These are phyloP conservation scores for Erysimum pusillum DNA, from an alignment of 441 rosid genomes.

Conservation along the genomic window DNA sequence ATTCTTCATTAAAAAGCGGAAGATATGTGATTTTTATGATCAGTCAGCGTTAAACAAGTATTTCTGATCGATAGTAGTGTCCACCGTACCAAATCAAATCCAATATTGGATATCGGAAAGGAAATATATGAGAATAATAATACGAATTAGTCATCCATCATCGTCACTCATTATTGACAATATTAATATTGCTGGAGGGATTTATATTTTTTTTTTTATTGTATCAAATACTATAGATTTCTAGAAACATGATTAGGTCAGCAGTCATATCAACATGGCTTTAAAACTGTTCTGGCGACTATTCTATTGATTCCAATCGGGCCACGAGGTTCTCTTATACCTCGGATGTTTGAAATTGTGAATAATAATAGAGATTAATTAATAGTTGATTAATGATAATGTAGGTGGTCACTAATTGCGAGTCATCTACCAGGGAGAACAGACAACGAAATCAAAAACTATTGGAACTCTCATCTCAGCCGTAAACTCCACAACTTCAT, in stretches of 20 bases:
- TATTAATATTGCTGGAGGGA: no score
- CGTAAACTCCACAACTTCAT: slow-evolving; percentile 58
- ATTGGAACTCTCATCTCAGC: slow-evolving; percentile 87
- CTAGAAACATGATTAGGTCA: slow-evolving; percentile 25
- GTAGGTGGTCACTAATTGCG: slow-evolving; percentile 91
- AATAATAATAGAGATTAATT: not conserved
- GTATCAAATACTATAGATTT: not conserved
- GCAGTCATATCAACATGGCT: slow-evolving; percentile 7
- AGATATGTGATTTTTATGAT: not conserved
- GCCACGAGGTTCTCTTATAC: slow-evolving; percentile 26
- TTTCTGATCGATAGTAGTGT: not conserved
- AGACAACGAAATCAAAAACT: slow-evolving; percentile 89
- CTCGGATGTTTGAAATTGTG: not conserved
- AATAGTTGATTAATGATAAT: not conserved
- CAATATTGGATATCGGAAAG: slow-evolving; percentile 6
- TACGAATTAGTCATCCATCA: not conserved
- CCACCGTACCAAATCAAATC: not conserved
- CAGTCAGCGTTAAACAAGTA: not conserved
- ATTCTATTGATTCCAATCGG: not conserved
- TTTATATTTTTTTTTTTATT: not conserved
- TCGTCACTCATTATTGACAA: not conserved
- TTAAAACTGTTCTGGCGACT: not conserved
- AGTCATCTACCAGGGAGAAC: slow-evolving; percentile 83
- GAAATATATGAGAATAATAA: not conserved
- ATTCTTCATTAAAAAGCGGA: not conserved